Base-by-base conservation (phyloP, 192 early-diverging fungal species). In the Entomortierella lignicola region DNA sequence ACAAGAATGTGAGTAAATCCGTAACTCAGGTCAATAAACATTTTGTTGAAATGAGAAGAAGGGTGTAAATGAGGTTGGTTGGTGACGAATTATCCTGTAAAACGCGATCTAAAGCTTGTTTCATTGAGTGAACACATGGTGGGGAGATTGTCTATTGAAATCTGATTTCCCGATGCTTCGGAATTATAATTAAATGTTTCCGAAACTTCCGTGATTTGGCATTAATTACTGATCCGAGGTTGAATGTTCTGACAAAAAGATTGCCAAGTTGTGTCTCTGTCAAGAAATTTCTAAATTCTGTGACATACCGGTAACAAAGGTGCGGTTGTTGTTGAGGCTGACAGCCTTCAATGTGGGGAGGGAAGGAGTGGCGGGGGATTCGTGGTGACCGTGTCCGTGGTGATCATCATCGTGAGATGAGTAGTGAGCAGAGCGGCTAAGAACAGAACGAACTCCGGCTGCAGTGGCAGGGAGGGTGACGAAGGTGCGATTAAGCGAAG, bases 401-500 rank as follows among this genome's bases (percentile, higher is more conserved):
- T 73, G 70, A 52, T 69, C 67, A 50, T 84, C 65, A 54, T 87
- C 81, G n/a, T 81, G 79, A 48, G 77, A 81, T 15, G 57, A 62
- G 60, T 63, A 67, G 56, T 43, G 50, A 18, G 69, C 77, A n/a
- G 86, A 80, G 20, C 72, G 53, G 59, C 74, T 61, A 54, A 89
- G 82, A 23, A 85, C 63, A 30, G 79, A 66, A 66, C 80, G 84
- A 54, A 89, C 31, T 29, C 80, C 82, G 60, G 71, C 55, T 34
- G 70, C 77, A 37, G 80, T 71, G 54, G 84, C 84, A 50, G 85
- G 84, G 32, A 80, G 80, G 64, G 79, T 86, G 63, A 82, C 72
- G 55, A 66, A 80, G 30, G 88, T 72, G 66, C 88, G 88, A 74
- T 89, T 89, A 58, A 83, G 72, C 44, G 84, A 64, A 57, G 84